Base-by-base conservation (phyloP, 805 yeast genomes). In the Metschnikowia borealis region DNA sequence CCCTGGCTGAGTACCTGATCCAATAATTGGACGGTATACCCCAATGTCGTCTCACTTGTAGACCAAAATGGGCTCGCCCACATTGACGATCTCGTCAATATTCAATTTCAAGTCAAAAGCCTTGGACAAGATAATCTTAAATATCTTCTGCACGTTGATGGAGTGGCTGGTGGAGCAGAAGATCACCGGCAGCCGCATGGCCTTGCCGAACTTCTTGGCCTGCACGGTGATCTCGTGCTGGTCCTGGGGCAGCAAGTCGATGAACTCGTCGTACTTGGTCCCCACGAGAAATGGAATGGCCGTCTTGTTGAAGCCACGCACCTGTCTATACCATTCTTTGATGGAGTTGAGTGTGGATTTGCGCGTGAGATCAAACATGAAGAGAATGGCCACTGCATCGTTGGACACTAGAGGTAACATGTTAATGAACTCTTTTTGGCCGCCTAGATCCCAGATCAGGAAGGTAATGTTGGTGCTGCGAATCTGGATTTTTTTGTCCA, bases 391-490 rank as follows among this genome's bases (percentile, higher is more conserved):
- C 13, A 90, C 94, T 0, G 98, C 94, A 54, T 91, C 97, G 56
- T 86, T 83, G 14, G 95, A 85, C 13, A 92, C 97, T 50, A 92
- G 74, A 20, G 97, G 96, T 37, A 94, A 73, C 99, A 92, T 92
- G 65, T 92, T 92, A 48, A 90, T 88, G 69, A 89, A 92, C 67
- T 94, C 97, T 47, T 88, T 80, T 60, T 91, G 96, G 1, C 99
- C 99, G 21, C 99, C 99, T 11, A 92, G 71, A 68, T 92, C 99
- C 96, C 97, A 92, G 32, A 92, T 85, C 20, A 94, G 84, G 64
- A 92, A 92, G 35, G 94, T 85, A 49, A 92, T 88, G 57, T 88
- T 89, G 2, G 97, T 90, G 52, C 87, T 84, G 49, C 90, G 83
- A 48, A 92, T 84, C 52, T 83, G 84, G 29, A 92, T 87, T 52